Base-by-base conservation (phyloP, 805 yeast species). In the Cyberlindnera americana region DNA sequence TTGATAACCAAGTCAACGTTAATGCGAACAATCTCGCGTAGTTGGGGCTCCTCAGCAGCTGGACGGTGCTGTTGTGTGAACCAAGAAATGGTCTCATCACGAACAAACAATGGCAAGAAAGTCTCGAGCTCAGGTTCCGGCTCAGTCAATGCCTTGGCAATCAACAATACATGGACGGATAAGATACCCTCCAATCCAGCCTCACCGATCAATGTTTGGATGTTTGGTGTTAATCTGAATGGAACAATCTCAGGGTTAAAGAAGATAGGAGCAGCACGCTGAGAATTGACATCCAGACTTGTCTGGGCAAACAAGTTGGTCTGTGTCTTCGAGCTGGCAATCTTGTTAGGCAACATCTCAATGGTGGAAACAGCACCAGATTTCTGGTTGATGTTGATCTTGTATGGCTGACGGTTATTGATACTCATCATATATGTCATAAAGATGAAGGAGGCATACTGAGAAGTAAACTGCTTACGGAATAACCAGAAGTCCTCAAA, bases 401-500 rank as follows among this genome's bases (percentile, higher is more conserved):
- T 95, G 60, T 86, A 95, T 4, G 99, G 98, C 48, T 87, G 91
- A 55, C 99, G 78, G 34, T 83, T 79, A 59, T 88, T 88, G 54
- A 93, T 86, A 64, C 95, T 82, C 85, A 93, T 78, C 89, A 91
- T 83, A 56, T 87, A 88, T 1, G 98, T 86, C 73, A 90, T 81
- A 62, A 91, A 91, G 31, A 88, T 79, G 53, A 93, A 84, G 0
- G 95, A 81, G 5, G 97, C 97, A 64, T 91, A 93, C 62, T 90
- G 96, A 19, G 95, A 82, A 5, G 96, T 79, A 57, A 93, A 95
- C 57, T 90, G 96, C 54, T 89, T 88, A 47, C 98, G 77, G 80
- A 95, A 93, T 37, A 91, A 65, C 99, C 99, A 93, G 70, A 91
- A 93, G 55, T 91, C 97, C 61, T 85, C 96, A 59, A 83, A 95